Evolutionary conservation across 768 basidiomycete genomes (phyloP), one percentile per base, ranked within the genome.

Genomic region (Strobilomyces confusus): DNA sequence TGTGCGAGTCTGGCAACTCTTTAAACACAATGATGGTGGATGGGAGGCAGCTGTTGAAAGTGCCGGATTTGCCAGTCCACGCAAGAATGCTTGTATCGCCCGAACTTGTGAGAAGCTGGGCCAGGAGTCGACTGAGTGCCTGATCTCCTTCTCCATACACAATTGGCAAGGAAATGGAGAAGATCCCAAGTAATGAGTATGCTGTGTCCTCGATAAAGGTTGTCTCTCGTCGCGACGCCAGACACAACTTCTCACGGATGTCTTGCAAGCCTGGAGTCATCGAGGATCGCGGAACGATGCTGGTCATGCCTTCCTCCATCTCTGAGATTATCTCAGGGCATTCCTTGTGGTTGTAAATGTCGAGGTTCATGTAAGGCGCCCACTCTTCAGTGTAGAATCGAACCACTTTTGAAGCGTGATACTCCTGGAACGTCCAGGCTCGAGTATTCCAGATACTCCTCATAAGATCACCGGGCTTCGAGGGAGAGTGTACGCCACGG

Each of bases 131-230:
- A 20, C 57, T 58, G 3, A 60, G 44, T 0, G 58, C 49, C 25
- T 45, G n/a, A 14, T 59, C 26, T 9, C 58, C 43, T 2, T 58
- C 55, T 9, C 59, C 58, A 29, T 60, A 61, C 7, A 57, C 13
- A 3, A 57, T 3, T 3, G 59, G 49, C 30, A 60, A 34, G 20
- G 46, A 13, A 2, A 20, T 6, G 1, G 59, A 57, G 22, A 54
- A 61, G 9, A 54, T 54, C 3, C 58, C 58, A 8, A 60, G 49
- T 1, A 60, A 12, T 0, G 52, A 57, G 30, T 60, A 60, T 3
- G 58, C 60, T 19, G 50, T 33, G 17, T 60, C 59, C 33, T 60
- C 59, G 7, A 36, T 14, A 5, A 19, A 30, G 4, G 54, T 52
- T 9, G 58, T 59, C 15, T 53, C 13, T 5, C 58, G 54, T 22